Evolutionary conservation across 257 asterid genomes (phyloP).

Genomic region (Solanum chiquidenum): DNA sequence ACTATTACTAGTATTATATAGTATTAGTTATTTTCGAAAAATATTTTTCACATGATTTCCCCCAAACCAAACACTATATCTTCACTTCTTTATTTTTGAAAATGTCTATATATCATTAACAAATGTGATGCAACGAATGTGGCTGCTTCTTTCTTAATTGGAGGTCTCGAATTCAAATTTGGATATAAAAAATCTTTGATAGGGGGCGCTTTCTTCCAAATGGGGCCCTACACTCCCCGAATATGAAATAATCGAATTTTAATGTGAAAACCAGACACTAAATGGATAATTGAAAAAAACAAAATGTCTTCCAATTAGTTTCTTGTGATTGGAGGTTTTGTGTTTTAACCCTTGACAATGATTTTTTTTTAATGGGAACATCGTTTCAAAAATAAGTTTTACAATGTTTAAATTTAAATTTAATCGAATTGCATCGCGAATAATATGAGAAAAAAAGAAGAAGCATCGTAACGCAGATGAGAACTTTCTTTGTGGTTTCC

Average conservation of each 20-base stretch:
- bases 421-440: not conserved
- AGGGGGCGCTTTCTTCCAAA: not conserved
- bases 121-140: not conserved
- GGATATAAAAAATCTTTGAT: too few species aligned
- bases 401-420: too few species aligned
- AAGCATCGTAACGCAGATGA: conserved; percentile 27
- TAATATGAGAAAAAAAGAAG: not conserved
- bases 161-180: not conserved
- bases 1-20: not conserved
- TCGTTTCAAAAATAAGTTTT: too few species aligned
- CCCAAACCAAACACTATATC: not conserved
- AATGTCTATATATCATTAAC: not conserved
- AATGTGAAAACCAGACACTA: not conserved
- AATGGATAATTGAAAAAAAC: too few species aligned
- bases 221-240: rapidly evolving
- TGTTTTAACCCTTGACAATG: not conserved
- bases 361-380: too few species aligned
- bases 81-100: not conserved
- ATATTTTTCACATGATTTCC: not conserved
- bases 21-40: too few species aligned
- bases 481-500: conserved; percentile 22
- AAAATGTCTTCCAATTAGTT: too few species aligned
- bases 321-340: not conserved
- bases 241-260: not conserved
- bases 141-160: not conserved